Base-by-base conservation (phyloP, 202 grass and related monocot genomes). In the Bolboschoenoplectus hybrid region DNA sequence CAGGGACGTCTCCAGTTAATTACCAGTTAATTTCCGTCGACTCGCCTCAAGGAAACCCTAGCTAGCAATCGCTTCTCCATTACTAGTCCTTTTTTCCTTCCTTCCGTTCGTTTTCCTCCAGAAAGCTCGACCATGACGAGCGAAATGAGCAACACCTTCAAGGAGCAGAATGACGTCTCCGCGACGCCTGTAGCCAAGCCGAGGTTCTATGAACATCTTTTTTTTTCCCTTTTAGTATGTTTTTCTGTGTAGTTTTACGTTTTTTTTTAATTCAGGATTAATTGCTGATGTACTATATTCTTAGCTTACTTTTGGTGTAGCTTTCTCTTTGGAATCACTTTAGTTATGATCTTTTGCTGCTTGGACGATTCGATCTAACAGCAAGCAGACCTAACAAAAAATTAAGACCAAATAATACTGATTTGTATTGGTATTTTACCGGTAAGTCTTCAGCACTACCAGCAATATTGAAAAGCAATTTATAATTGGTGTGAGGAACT, bases 61-160 rank as follows among this genome's bases (percentile, higher is more conserved):
- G 50, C 50, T 57, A 34, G 5, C 12, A 2, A 73, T 20, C 43
- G 0, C 43, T 0, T 35, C 70, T 74, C 44, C 10, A 12, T 35
- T 35, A 10, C 47, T 5, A 10, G 5, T 14, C 10, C 26, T 19
- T 10, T 26, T 6, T 45, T 40, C 45, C 13, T n/a, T 14, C 60
- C 43, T 41, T 13, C 43, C 47, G 26, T 20, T 36, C 47, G 10
- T 14, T 53, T 1, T 10, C 46, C 2, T 53, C 46, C 52, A 52
- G 4, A 75, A 53, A 75, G 14, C 52, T 80, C 35, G 52, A 60
- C 75, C 75, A 60, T 80, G 52, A 10, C 75, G 19, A 80, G 75
- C 35, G 75, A 80, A 17, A 34, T 14, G 75, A 58, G 75, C 53
- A 20, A n/a, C 53, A 12, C 9, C 51, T 43, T 8, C 3, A 80